A percentile compares a stretch with the other conserved stretches of the same genome.
Evolutionary conservation across 345 rosid genomes (phyloP).

Genomic region (Dimocarpus longan): DNA sequence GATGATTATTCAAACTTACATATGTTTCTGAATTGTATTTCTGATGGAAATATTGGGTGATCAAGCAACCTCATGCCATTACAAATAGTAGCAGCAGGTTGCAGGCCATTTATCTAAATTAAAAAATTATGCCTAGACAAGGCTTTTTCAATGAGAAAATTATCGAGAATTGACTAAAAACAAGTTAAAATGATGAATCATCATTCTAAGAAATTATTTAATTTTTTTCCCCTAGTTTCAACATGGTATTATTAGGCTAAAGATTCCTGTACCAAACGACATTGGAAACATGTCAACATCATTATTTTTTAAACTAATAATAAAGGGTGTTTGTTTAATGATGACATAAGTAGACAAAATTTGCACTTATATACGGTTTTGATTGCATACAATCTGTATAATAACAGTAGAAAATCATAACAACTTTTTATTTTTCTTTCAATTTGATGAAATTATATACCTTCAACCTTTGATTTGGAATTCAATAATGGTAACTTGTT

Average conservation of each 20-base stretch:
- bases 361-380: too few relatives aligned
- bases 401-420: too few relatives aligned
- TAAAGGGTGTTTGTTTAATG: background rate
- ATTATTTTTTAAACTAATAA: background rate
- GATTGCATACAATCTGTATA: too few relatives aligned
- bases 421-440: too few relatives aligned
- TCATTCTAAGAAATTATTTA: background rate
- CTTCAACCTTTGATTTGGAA: too few relatives aligned
- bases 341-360: background rate
- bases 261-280: conserved; percentile 22
- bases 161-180: background rate
- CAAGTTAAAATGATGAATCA: background rate
- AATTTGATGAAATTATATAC: too few relatives aligned
- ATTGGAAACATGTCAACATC: conserved; percentile 32
- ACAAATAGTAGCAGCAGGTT: background rate
- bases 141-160: background rate
- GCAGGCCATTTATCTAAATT: background rate
- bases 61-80: too few relatives aligned
- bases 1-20: too few relatives aligned
- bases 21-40: too few relatives aligned
- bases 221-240: background rate
- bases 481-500: too few relatives aligned
- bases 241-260: conserved; percentile 18
- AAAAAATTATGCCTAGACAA: background rate
- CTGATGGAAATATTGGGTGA: too few relatives aligned